phyloP scores from a whole-genome alignment of 2,329 filamentous ascomycete genomes.

The Fusarium sublunatum region DNA sequence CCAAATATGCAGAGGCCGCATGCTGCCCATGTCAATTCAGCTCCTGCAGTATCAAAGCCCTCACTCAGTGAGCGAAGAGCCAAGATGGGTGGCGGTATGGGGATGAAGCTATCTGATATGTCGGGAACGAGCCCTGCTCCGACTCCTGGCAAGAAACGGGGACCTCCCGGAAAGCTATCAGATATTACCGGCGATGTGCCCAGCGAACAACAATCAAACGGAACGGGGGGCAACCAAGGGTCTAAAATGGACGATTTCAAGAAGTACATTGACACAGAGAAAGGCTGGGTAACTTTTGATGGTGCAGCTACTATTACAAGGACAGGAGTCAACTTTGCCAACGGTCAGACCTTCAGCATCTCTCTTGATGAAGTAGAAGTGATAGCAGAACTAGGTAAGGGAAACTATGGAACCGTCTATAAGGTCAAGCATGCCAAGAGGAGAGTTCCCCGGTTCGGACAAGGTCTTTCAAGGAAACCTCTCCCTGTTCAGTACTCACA shows the following conservation, averaged over 20 bases:
- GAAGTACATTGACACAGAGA: slow-evolving; percentile 90
- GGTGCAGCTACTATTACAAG: slow-evolving; percentile 91
- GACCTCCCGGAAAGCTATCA: slow-evolving; percentile 57
- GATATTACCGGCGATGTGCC: slow-evolving; percentile 51
- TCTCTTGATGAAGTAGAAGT: slow-evolving; percentile 96
- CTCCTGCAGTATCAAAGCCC: slow-evolving; percentile 62
- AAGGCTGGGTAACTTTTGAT: slow-evolving; percentile 90
- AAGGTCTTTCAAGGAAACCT: slow-evolving; percentile 64
- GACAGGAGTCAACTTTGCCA: slow-evolving; percentile 90
- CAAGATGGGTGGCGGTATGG: slow-evolving; percentile 51
- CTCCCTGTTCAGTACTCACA: slow-evolving; percentile 53
- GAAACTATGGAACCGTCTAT: slow-evolving; percentile 98
- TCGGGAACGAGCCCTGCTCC: slow-evolving; percentile 41
- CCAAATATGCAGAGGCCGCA: slow-evolving; percentile 57
- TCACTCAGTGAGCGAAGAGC: slow-evolving; percentile 75
- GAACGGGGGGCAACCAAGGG: slow-evolving; percentile 50
- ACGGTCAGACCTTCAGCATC: slow-evolving; percentile 89
- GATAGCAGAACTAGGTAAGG: slow-evolving; percentile 92
- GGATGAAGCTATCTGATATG: slow-evolving; percentile 70
- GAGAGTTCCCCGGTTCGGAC: slow-evolving; percentile 66
- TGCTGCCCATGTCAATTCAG: slow-evolving; percentile 64
- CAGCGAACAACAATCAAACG: slow-evolving; percentile 48
- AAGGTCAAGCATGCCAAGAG: slow-evolving; percentile 88
- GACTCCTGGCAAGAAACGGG: slow-evolving; percentile 44
- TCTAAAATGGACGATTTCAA: slow-evolving; percentile 70